phyloP scores from a whole-genome alignment of 2,329 filamentous ascomycete genomes.

The Xylariales sp. region DNA sequence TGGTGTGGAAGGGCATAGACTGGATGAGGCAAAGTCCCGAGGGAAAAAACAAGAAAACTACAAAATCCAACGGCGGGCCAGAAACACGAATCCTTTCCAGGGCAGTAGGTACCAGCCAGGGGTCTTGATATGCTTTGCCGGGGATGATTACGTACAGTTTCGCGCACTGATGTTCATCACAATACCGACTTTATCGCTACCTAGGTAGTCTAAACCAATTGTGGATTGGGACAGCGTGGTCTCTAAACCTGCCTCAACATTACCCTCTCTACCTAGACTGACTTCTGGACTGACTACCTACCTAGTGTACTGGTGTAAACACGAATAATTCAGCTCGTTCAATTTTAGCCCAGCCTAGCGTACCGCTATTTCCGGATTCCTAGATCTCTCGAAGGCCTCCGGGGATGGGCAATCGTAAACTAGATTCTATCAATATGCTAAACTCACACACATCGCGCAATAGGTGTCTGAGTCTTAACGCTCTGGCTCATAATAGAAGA shows the following conservation, averaged over 20 bases:
- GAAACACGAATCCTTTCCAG: constrained; percentile 31
- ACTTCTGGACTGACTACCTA: no score
- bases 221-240: constrained; percentile 25
- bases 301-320: neutral
- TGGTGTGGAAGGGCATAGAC: no score
- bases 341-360: neutral
- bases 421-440: neutral
- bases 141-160: constrained; percentile 16
- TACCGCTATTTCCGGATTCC: neutral
- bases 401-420: neutral
- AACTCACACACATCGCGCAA: neutral
- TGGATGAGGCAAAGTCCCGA: constrained; percentile 23
- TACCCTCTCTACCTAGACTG: neutral
- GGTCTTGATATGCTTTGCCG: constrained; percentile 24
- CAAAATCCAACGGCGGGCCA: constrained; percentile 9
- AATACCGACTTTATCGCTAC: constrained; percentile 20
- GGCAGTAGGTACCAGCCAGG: neutral
- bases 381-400: neutral
- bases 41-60: constrained; percentile 15
- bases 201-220: constrained; percentile 14
- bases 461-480: neutral
- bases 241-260: constrained; percentile 4
- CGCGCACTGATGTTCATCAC: constrained; percentile 30
- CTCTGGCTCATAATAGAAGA: neutral
- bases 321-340: no score